Conservation (phyloP, 768 basidiomycete species). For the Coprinopsis strossmayeri region DNA sequence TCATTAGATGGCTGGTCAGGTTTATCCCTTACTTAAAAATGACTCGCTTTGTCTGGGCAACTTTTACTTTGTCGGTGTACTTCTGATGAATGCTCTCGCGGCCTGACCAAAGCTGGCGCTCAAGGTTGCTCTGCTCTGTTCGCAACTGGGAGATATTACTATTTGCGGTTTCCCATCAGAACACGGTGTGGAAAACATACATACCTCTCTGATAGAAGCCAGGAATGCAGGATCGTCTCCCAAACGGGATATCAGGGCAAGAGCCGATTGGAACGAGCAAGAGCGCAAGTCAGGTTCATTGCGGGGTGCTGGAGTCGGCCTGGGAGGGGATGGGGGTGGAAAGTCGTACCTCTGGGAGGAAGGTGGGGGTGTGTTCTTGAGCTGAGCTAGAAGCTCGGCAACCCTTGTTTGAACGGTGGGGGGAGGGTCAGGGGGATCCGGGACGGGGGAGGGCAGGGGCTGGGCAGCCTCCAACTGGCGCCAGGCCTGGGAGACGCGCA, state of each 20-base stretch:
- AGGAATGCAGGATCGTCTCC: slow-evolving; percentile 48
- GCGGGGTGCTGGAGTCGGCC: not conserved
- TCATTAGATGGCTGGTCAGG: not conserved
- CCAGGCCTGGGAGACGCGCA: slow-evolving; percentile 67
- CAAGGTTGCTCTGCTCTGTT: slow-evolving; percentile 63
- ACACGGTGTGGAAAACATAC: slow-evolving; percentile 3
- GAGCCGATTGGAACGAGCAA: slow-evolving; percentile 62
- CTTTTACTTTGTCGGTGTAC: slow-evolving; percentile 66
- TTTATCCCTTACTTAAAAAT: not conserved
- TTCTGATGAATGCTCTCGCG: slow-evolving; percentile 53
- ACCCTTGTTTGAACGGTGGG: not conserved
- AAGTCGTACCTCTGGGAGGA: no score
- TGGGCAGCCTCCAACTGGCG: slow-evolving; percentile 31
- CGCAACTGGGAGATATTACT: slow-evolving; percentile 44
- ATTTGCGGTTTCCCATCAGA: slow-evolving; percentile 2
- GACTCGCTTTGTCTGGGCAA: slow-evolving; percentile 56
- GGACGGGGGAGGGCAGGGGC: not conserved
- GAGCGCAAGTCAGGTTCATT: slow-evolving; percentile 24
- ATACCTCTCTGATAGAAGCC: slow-evolving; percentile 44
- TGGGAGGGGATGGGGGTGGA: no score
- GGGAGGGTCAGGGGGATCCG: no score
- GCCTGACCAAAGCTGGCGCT: slow-evolving; percentile 63
- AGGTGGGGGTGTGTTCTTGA: not conserved
- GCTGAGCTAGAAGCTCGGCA: not conserved
- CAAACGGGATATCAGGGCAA: slow-evolving; percentile 58